Evolutionary conservation across 2,329 filamentous ascomycete genomes (phyloP), one percentile per base, ranked within the genome.

Genomic region (Diaporthe sp.): DNA sequence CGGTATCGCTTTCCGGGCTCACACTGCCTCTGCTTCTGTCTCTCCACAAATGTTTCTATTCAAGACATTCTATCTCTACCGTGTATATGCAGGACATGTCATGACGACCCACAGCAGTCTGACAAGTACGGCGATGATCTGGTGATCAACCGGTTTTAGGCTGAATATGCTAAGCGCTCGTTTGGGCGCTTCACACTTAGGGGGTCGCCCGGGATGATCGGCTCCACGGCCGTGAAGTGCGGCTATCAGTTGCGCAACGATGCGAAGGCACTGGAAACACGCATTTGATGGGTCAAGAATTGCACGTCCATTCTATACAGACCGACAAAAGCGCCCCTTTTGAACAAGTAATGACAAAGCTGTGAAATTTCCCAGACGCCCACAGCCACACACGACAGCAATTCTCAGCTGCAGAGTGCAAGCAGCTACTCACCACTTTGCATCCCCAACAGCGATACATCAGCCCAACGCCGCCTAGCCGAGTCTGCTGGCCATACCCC

Each of bases 31-130:
- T 67, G 19, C 19, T 25, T 67, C 22, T 53, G 65, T 42, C 34
- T 70, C 46, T 60, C 68, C 68, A 37, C 68, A 60, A 37, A 65
- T 22, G 6, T 28, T 65, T 65, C 46, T 65, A 57, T 55, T 65
- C 46, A 15, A 6, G 34, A 65, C 13, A 34, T 55, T 55, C 9
- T 19, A 44, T 65, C 7, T 65, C 58, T 55, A 44, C 42, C 31
- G 25, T 65, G 34, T 34, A 34, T 25, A 53, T 46, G 46, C 46
- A 53, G 65, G 22, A 42, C 65, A 55, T 42, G 65, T 70, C 65
- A 70, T 70, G 49, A 55, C 13, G 65, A 22, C 34, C 65, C 46
- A 46, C 46, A 22, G 22, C 31, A 25, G 49, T 42, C 46, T 39
- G 65, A 55, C 65, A 55, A 10, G 49, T 70, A 28, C 65, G 44